These are phyloP conservation scores for Phoma herbarum DNA, from an alignment of 2,329 filamentous ascomycete genomes.

Conservation along the genomic window DNA sequence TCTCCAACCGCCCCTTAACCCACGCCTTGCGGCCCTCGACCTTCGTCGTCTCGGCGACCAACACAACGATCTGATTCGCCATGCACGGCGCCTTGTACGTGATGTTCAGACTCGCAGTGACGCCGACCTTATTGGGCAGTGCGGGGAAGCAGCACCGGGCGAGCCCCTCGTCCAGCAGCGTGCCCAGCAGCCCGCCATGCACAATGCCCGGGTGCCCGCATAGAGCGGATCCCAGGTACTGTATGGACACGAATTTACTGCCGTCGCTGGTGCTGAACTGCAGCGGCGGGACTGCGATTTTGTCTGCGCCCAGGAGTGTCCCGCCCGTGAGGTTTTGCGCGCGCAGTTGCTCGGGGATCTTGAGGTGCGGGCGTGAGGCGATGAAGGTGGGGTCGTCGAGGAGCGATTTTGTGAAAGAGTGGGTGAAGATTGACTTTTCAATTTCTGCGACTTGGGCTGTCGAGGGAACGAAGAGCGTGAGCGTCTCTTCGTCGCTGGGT, in stretches of 20 bases:
- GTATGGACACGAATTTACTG: constrained; percentile 66
- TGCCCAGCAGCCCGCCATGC: constrained; percentile 91
- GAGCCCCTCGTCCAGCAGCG: constrained; percentile 88
- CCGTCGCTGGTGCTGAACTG: constrained; percentile 72
- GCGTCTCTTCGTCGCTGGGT: constrained; percentile 76
- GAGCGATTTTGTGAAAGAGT: constrained; percentile 76
- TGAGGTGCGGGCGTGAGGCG: constrained; percentile 86
- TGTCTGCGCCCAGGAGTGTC: constrained; percentile 76
- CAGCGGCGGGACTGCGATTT: constrained; percentile 82
- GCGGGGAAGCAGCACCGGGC: constrained; percentile 88
- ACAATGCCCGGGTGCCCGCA: constrained; percentile 92
- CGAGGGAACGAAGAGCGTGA: constrained; percentile 70
- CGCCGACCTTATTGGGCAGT: constrained; percentile 82
- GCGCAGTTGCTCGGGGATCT: constrained; percentile 76
- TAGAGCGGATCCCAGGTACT: constrained; percentile 79
- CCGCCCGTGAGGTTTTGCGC: constrained; percentile 82
- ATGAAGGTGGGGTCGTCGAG: constrained; percentile 71
- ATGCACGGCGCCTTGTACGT: constrained; percentile 84
- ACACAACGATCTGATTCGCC: constrained; percentile 77
- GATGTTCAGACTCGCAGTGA: constrained; percentile 84
- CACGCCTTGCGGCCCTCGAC: constrained; percentile 94
- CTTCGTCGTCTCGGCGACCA: constrained; percentile 81
- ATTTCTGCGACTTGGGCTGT: constrained; percentile 63
- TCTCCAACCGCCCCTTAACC: constrained; percentile 88
- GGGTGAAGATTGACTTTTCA: constrained; percentile 76